Percentiles rank a stretch among this genome's conserved stretches.
Evolutionary conservation across 805 yeast species (phyloP).

Genomic region (Teunomyces tritomae): DNA sequence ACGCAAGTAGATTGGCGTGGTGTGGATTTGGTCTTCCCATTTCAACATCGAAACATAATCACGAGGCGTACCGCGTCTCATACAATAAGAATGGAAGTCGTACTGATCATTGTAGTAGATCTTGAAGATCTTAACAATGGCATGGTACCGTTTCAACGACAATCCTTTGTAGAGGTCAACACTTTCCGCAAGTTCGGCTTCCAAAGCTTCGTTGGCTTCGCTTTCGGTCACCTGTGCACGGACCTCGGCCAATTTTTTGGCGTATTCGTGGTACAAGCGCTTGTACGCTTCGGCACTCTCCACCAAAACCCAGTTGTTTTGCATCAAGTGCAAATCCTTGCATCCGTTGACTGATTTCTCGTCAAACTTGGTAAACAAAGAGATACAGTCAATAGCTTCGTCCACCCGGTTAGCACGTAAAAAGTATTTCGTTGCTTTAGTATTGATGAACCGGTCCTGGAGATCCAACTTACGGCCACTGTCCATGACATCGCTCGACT

Average conservation of each 20-base stretch:
- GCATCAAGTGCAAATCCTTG: conserved; percentile 82
- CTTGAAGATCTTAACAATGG: conserved; percentile 64
- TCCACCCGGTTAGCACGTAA: conserved; percentile 73
- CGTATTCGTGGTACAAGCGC: conserved; percentile 47
- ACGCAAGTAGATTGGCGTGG: conserved; percentile 69
- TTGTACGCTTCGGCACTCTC: conserved; percentile 83
- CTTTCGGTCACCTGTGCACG: conserved; percentile 14
- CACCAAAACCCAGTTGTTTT: conserved; percentile 83
- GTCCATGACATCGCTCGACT: conserved; percentile 66
- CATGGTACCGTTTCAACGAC: conserved; percentile 73
- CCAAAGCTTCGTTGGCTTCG: conserved; percentile 26
- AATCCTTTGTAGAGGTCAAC: conserved; percentile 57
- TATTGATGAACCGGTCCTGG: conserved; percentile 89
- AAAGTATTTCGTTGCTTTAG: conserved; percentile 81
- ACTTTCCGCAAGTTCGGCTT: conserved; percentile 38
- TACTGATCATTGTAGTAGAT: conserved; percentile 80
- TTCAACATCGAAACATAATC: conserved; percentile 71
- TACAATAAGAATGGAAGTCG: conserved; percentile 91
- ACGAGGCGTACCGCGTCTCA: conserved; percentile 87
- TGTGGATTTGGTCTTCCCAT: conserved; percentile 79
- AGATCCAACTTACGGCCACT: conserved; percentile 73
- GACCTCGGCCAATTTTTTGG: conserved; percentile 15
- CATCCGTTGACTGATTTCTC: conserved; percentile 82
- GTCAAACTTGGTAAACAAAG: conserved; percentile 76
- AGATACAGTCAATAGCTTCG: conserved; percentile 68